Evolutionary conservation across 768 basidiomycete species (phyloP).

Genomic region (Boletellus sp.): DNA sequence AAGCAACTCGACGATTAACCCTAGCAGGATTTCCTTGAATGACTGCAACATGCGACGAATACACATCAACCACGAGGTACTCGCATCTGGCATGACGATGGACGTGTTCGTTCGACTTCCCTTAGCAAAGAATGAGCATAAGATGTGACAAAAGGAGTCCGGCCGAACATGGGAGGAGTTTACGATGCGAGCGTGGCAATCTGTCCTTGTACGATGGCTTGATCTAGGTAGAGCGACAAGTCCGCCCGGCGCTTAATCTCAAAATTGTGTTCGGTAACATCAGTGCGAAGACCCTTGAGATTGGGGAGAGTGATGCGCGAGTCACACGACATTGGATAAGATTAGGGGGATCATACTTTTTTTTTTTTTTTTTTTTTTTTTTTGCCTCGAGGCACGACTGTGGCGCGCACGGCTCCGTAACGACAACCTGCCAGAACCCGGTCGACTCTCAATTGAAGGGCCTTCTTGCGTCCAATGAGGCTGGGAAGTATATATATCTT

Average conservation of each 20-base stretch:
- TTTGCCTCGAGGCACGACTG: constrained; percentile 14
- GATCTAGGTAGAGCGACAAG: constrained; percentile 25
- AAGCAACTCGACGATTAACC: constrained; percentile 18
- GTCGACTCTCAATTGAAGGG: constrained; percentile 30
- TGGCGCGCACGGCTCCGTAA: constrained; percentile 16
- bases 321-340: not conserved
- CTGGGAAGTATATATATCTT: constrained; percentile 25
- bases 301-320: not conserved
- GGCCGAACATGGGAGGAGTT: constrained; percentile 29
- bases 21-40: constrained; percentile 31
- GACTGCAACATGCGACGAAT: constrained; percentile 28
- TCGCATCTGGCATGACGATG: constrained; percentile 29
- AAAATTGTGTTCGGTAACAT: constrained; percentile 23
- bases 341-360: not conserved
- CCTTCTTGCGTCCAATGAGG: constrained; percentile 21
- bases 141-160: constrained; percentile 24
- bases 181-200: constrained; percentile 24
- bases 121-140: constrained; percentile 29
- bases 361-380: too few relatives aligned
- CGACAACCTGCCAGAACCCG: constrained; percentile 18
- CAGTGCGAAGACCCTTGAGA: constrained; percentile 17
- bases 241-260: constrained; percentile 32
- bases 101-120: constrained; percentile 23
- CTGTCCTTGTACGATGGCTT: constrained; percentile 27
- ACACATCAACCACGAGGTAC: constrained; percentile 27